A percentile compares a stretch with the other conserved stretches of the same genome.
These are phyloP conservation scores for Cyathus striatus DNA, from an alignment of 768 basidiomycete species.

Conservation along the genomic window DNA sequence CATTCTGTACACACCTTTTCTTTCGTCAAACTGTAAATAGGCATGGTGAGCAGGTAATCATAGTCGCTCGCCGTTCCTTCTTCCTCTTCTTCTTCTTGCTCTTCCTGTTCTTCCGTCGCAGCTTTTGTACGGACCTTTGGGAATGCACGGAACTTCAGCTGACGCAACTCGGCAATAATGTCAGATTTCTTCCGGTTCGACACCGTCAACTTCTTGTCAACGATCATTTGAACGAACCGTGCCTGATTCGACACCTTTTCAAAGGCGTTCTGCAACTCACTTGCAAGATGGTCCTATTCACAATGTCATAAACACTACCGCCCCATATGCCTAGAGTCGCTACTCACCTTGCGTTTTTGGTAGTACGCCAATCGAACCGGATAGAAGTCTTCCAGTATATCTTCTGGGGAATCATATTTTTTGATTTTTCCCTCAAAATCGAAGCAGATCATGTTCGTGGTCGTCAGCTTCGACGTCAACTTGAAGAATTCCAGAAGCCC, in stretches of 20 bases:
- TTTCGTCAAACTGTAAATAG: slow-evolving; percentile 90
- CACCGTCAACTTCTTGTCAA: slow-evolving; percentile 76
- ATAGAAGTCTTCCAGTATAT: slow-evolving; percentile 92
- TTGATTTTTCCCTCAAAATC: slow-evolving; percentile 95
- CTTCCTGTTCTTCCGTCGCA: slow-evolving; percentile 55
- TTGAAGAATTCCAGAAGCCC: slow-evolving; percentile 92
- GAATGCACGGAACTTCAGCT: slow-evolving; percentile 86
- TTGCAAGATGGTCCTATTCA: slow-evolving; percentile 74
- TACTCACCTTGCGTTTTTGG: slow-evolving; percentile 97
- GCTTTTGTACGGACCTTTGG: slow-evolving; percentile 71
- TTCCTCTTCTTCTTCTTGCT: slow-evolving; percentile 48
- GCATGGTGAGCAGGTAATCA: slow-evolving; percentile 93
- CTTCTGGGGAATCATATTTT: slow-evolving; percentile 85
- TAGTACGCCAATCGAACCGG: slow-evolving; percentile 85
- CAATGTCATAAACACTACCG: slow-evolving; percentile 6
- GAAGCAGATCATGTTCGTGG: slow-evolving; percentile 98
- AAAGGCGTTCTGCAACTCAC: slow-evolving; percentile 72
- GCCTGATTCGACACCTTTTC: slow-evolving; percentile 93
- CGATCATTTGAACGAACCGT: slow-evolving; percentile 94
- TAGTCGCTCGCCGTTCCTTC: slow-evolving; percentile 46
- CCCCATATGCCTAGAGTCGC: slow-evolving; percentile 5
- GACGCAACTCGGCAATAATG: slow-evolving; percentile 79
- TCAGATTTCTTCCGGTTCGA: slow-evolving; percentile 86
- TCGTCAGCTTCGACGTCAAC: slow-evolving; percentile 76
- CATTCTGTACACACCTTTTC: slow-evolving; percentile 77